Evolutionary conservation across 2,329 filamentous ascomycete species (phyloP), one percentile per base, ranked within the genome.

Genomic region (Fusarium keratoplasticum): DNA sequence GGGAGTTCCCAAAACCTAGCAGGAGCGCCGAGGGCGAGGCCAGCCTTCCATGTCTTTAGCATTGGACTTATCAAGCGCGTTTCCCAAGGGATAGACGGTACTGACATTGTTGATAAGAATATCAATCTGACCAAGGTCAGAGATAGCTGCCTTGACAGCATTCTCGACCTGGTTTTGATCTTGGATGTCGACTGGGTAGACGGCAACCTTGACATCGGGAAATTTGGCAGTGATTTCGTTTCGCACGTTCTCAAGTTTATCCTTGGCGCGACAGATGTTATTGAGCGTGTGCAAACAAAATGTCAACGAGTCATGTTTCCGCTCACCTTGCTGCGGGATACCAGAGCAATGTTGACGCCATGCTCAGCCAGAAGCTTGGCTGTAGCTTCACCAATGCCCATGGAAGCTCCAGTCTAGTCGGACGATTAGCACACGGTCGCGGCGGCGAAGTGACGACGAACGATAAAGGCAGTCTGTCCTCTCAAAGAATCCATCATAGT

Each of bases 61-160:
- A 20, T 9, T 27, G 4, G 5, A 9, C 27, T 33, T 2, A 10
- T 31, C 29, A 31, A 31, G 9, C 29, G 8, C 8, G 29, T 31
- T 31, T 31, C 29, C 29, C 29, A 31, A 10, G 35, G 33, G 35
- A 18, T 36, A 8, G 35, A 36, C 7, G 35, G 18, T 20, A 40
- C 64, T 35, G 1, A 67, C 70, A 47, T 74, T 74, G 18, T 74
- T 73, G 9, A 74, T 67, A 1, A 74, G 40, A 4, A 73, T 61
- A 3, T 74, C 72, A 20, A 71, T 63, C 0, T 65, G 59, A 1
- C 70, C 70, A 13, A 74, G 27, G 4, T 74, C 72, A 0, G 35
- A 13, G n/a, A 69, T 36, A 0, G 36, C 60, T 5, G 33, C 47
- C 2, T 52, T 25, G 0, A 73, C 68, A 0, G 70, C 65, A 7